These are phyloP conservation scores for Martensiomyces pterosporus DNA, from an alignment of 192 early-diverging fungal species.

Conservation along the genomic window DNA sequence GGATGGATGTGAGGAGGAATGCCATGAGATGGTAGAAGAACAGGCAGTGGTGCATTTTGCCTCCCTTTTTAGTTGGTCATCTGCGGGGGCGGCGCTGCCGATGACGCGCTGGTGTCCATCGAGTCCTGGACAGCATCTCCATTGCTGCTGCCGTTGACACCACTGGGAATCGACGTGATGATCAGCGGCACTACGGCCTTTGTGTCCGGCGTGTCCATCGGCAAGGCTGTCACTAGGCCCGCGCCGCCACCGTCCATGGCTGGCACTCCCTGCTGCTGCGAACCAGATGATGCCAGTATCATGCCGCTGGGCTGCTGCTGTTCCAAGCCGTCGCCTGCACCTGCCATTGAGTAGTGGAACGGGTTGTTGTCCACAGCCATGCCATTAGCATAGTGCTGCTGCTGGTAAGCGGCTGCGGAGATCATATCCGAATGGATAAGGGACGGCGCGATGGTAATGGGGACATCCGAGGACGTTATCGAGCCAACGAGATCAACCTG, in stretches of 20 bases:
- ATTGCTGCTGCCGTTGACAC: constrained; percentile 2
- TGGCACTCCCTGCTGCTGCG: neutral
- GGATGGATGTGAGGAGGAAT: too few species aligned
- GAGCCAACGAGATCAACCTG: constrained; percentile 27
- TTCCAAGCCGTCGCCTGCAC: neutral
- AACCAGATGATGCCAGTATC: constrained; percentile 10
- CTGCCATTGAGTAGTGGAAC: too few species aligned
- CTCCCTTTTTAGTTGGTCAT: too few species aligned
- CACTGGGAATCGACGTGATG: constrained; percentile 21
- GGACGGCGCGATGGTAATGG: constrained; percentile 23
- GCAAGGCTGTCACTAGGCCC: too few species aligned
- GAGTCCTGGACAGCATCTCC: constrained; percentile 3
- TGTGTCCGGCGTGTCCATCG: too few species aligned
- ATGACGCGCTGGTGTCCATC: too few species aligned
- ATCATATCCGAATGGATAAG: constrained; percentile 12
- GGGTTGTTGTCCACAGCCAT: too few species aligned
- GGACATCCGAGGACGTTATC: constrained; percentile 15
- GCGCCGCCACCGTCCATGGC: neutral
- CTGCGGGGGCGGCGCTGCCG: too few species aligned
- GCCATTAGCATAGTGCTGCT: constrained; percentile 7
- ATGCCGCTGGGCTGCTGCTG: constrained; percentile 13
- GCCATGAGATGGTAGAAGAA: too few species aligned
- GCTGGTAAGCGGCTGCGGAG: constrained; percentile 8
- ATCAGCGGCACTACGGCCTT: constrained; percentile 6
- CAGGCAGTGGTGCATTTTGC: too few species aligned